Evolutionary conservation across 208 protist species (phyloP).

Genomic region (Angomonas ambiguus): DNA sequence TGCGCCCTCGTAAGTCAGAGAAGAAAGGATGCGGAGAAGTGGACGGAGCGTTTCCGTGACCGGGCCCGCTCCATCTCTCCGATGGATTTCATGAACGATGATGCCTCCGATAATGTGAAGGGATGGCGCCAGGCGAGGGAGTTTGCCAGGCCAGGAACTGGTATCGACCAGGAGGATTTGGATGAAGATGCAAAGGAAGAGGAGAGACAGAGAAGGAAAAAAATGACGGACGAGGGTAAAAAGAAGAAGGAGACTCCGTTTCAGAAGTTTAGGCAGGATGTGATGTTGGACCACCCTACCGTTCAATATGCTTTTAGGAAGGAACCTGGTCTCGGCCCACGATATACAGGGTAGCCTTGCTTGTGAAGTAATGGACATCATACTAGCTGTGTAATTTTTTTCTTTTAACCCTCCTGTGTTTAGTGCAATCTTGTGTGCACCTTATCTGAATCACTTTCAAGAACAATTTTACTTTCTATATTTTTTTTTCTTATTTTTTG

Average conservation of each 20-base stretch:
- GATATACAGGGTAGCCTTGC: slow-evolving; percentile 60
- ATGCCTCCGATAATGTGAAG: slow-evolving; percentile 9
- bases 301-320: slow-evolving; percentile 51
- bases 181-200: slow-evolving; percentile 32
- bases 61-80: slow-evolving; percentile 37
- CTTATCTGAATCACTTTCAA: neutral
- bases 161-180: slow-evolving; percentile 59
- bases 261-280: slow-evolving; percentile 43
- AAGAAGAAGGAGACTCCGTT: slow-evolving; percentile 31
- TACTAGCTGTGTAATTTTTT: neutral
- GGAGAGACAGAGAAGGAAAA: neutral
- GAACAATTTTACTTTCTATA: slow-evolving; percentile 6
- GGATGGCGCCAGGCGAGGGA: slow-evolving; percentile 25
- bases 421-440: too few species aligned
- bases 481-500: neutral
- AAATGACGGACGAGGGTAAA: neutral
- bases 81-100: slow-evolving; percentile 45
- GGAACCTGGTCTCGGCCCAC: slow-evolving; percentile 44
- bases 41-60: slow-evolving; percentile 71
- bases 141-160: slow-evolving; percentile 44
- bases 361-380: neutral
- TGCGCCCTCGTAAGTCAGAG: slow-evolving; percentile 54
- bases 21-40: slow-evolving; percentile 43
- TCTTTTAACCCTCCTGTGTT: too few species aligned
- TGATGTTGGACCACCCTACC: slow-evolving; percentile 68